Conservation (phyloP, 495 filamentous ascomycete species). For the Neurospora africana region DNA sequence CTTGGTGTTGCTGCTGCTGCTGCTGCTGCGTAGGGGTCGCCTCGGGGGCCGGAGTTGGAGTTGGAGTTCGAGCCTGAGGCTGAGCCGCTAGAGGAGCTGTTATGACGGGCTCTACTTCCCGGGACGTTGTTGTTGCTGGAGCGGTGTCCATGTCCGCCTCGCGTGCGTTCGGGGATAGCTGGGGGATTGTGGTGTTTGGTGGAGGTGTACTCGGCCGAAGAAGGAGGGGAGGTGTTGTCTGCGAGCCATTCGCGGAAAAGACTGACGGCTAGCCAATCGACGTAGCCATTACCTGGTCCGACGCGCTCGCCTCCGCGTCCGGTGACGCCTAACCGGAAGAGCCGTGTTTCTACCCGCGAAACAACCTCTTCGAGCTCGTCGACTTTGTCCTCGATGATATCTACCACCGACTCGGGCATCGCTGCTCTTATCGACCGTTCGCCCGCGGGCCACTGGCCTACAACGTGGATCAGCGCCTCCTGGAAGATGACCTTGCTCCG, state of each 20-base stretch:
- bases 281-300: slow-evolving; percentile 61
- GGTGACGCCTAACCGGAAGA: slow-evolving; percentile 70
- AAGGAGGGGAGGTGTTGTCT: slow-evolving; percentile 69
- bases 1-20: neutral
- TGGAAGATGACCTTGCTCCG: slow-evolving; percentile 78
- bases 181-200: slow-evolving; percentile 15
- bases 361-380: slow-evolving; percentile 69
- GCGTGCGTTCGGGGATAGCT: slow-evolving; percentile 12
- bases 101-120: neutral
- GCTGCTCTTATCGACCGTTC: slow-evolving; percentile 62
- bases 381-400: slow-evolving; percentile 85
- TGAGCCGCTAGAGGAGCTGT: neutral
- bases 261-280: slow-evolving; percentile 76
- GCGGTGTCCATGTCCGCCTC: neutral
- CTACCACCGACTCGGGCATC: slow-evolving; percentile 62
- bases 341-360: slow-evolving; percentile 55
- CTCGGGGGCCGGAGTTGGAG: slow-evolving; percentile 18
- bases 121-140: slow-evolving; percentile 30
- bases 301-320: slow-evolving; percentile 74
- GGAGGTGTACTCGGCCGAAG: slow-evolving; percentile 6
- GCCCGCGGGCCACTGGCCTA: slow-evolving; percentile 80
- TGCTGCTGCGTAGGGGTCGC: slow-evolving; percentile 10
- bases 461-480: slow-evolving; percentile 82
- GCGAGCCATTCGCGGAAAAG: slow-evolving; percentile 87
- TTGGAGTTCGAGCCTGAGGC: neutral